Evolutionary conservation across 2,329 filamentous ascomycete species (phyloP).

Genomic region (Colletotrichum trifolii): DNA sequence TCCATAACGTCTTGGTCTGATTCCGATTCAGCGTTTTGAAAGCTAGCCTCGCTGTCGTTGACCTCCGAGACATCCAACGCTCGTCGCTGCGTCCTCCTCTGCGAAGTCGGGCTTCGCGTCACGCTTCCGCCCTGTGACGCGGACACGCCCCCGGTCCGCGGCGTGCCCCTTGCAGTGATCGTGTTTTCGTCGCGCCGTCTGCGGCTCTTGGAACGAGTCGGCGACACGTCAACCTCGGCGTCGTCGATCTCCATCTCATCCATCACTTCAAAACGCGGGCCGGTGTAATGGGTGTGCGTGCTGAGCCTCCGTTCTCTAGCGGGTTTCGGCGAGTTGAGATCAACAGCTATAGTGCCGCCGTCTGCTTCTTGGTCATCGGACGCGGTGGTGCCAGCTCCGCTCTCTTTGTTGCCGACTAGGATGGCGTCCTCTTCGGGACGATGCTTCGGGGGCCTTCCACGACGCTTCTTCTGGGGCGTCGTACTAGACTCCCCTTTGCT

Average conservation of each 20-base stretch:
- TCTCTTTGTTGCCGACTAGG: not conserved
- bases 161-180: constrained; percentile 21
- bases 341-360: constrained; percentile 23
- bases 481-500: not conserved
- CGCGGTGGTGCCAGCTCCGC: not conserved
- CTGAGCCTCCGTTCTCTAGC: constrained; percentile 26
- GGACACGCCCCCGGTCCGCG: constrained; percentile 5
- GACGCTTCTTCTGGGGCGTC: constrained; percentile 29
- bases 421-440: constrained; percentile 10
- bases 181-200: constrained; percentile 1
- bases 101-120: constrained; percentile 2
- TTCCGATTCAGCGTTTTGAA: constrained; percentile 12
- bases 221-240: constrained; percentile 9
- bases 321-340: constrained; percentile 19
- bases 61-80: constrained; percentile 8
- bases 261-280: constrained; percentile 4
- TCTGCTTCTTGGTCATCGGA: constrained; percentile 3
- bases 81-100: constrained; percentile 9
- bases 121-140: constrained; percentile 8
- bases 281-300: not conserved
- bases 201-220: constrained; percentile 18
- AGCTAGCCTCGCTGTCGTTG: constrained; percentile 32
- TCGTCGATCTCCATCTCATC: constrained; percentile 26
- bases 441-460: constrained; percentile 32
- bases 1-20: constrained; percentile 30